Evolutionary conservation across 2,329 filamentous ascomycete species (phyloP), one percentile per base, ranked within the genome.

Genomic region (Penicillium sp.): DNA sequence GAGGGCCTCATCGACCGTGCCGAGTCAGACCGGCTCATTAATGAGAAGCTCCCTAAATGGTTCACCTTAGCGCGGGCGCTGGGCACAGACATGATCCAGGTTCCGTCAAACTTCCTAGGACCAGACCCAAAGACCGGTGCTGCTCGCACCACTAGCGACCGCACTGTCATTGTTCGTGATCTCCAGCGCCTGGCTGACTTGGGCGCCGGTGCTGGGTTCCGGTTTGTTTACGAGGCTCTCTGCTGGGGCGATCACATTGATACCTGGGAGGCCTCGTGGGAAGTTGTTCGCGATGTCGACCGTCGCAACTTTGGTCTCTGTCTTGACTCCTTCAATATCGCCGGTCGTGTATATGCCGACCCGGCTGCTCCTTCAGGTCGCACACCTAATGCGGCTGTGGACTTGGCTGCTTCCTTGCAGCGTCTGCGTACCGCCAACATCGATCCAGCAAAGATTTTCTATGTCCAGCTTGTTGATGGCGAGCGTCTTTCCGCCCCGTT

Each of bases 271-370:
- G 74, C 77, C 6, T 86, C 83, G 60, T 92, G 88, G 87, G 83
- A 87, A 12, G 76, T 90, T 4, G 84, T 91, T 0, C 75, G 80
- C 59, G 76, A 76, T 12, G 87, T 91, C 35, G 77, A 89, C 69
- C 74, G 87, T n/a, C 71, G 80, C n/a, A 92, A 91, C 72, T 90
- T 92, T 66, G 88, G 88, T 16, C 77, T 91, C 31, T 91, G 88
- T 67, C 78, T 91, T 30, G 89, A 92, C 73, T 90, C 86, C 0
- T 92, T 90, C 75, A 89, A 91, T 71, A 88, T 92, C 56, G 83
- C 88, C 1, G 88, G 84, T 1, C 77, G 85, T n/a, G 82, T 89
- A 58, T 91, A 84, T 62, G 88, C 86, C 1, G 88, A 91, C 64
- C 88, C 88, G 0, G 71, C 82, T 0, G 72, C 80, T 0, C 63